Evolutionary conservation across 331 rosid genomes (phyloP).

Genomic region (Saraca asoca): DNA sequence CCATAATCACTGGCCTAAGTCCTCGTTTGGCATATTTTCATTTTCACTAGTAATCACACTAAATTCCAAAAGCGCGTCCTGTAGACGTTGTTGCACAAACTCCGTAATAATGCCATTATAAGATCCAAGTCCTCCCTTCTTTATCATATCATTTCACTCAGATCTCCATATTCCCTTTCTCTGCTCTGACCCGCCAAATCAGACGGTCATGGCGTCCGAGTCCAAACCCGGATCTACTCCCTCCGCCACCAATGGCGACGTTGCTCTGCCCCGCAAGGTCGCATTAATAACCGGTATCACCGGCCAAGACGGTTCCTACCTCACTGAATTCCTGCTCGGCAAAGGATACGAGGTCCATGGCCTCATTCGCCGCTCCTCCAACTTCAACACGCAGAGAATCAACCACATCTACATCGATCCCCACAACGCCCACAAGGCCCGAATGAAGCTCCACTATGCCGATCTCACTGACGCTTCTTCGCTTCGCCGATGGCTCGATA

Average conservation of each 20-base stretch:
- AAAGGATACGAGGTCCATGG: conserved; percentile 95
- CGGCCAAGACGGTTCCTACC: conserved; percentile 96
- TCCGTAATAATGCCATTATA: no score
- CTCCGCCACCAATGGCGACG: conserved; percentile 47
- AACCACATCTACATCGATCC: conserved; percentile 99
- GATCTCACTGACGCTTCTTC: conserved; percentile 98
- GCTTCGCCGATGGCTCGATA: conserved; percentile 99
- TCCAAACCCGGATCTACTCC: conserved; percentile 41
- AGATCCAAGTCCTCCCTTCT: no score
- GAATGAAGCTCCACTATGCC: conserved; percentile 98
- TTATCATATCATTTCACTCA: neutral
- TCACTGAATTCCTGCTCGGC: conserved; percentile 81
- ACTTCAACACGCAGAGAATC: conserved; percentile 96
- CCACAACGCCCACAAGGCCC: conserved; percentile 94
- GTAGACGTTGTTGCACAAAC: no score
- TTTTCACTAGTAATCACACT: no score
- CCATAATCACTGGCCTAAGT: no score
- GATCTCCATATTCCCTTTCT: neutral
- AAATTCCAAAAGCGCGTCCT: no score
- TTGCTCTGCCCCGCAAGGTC: conserved; percentile 42
- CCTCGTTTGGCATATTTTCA: no score
- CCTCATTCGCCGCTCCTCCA: conserved; percentile 90
- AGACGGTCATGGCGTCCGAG: conserved; percentile 56
- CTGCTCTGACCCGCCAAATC: neutral
- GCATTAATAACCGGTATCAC: conserved; percentile 95